Evolutionary conservation across 2,329 filamentous ascomycete species (phyloP).

Genomic region (Didymella exigua): DNA sequence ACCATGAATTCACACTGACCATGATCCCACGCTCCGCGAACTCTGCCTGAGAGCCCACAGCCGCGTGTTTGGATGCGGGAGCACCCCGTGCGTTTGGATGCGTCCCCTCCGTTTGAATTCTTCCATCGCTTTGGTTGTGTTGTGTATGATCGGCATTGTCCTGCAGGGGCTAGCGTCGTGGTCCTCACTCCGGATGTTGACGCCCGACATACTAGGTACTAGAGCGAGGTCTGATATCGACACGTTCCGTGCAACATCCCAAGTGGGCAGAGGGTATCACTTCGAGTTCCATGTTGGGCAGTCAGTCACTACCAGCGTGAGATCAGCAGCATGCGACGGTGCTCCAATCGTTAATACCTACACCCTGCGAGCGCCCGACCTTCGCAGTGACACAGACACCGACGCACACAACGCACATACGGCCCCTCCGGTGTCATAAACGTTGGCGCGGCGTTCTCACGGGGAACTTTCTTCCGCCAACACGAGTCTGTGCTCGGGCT

Average conservation of each 20-base stretch:
- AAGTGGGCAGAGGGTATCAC: conserved; percentile 2
- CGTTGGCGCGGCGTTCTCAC: background rate
- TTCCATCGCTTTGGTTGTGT: conserved; percentile 1
- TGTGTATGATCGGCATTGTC: conserved; percentile 16
- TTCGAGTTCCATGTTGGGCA: conserved; percentile 1
- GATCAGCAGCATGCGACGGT: conserved; percentile 3
- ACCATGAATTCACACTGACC: background rate
- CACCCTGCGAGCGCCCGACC: background rate
- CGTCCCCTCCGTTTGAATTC: background rate
- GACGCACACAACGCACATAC: background rate
- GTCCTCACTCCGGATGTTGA: background rate
- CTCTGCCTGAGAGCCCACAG: background rate
- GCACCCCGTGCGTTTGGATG: conserved; percentile 1
- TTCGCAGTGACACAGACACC: conserved; percentile 1
- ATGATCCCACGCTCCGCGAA: background rate
- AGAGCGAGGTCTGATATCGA: conserved; percentile 1
- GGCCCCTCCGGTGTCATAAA: conserved; percentile 14
- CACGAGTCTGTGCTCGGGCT: conserved; percentile 6
- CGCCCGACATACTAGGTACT: conserved; percentile 3
- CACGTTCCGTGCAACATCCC: conserved; percentile 15
- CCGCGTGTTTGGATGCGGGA: background rate
- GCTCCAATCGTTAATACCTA: too few species aligned
- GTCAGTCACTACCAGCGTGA: background rate
- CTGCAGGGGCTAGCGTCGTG: conserved; percentile 8
- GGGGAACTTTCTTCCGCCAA: conserved; percentile 4